phyloP scores from a whole-genome alignment of 1,284 basidiomycete genomes.

The Phellopilus nigrolimitatus region DNA sequence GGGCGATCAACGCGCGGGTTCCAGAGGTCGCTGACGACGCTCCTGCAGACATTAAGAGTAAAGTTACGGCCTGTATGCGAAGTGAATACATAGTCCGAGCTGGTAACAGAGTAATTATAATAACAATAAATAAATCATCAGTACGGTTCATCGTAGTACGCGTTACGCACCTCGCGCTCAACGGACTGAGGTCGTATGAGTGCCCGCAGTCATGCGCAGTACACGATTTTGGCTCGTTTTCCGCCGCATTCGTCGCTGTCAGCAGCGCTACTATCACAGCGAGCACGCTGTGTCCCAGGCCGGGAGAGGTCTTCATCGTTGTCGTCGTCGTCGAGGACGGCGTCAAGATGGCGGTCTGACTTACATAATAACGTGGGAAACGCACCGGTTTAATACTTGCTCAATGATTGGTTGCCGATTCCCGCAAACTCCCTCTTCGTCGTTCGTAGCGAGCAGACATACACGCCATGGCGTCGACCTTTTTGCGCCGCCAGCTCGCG shows the following conservation, averaged over 20 bases:
- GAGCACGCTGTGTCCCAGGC: constrained; percentile 4
- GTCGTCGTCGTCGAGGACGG: constrained; percentile 1
- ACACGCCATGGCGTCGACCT: constrained; percentile 31
- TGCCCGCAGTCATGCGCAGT: constrained; percentile 39
- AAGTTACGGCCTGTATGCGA: constrained; percentile 45
- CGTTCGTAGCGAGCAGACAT: constrained; percentile 22
- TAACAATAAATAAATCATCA: background rate
- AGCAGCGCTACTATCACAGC: constrained; percentile 4
- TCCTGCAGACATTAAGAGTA: constrained; percentile 59
- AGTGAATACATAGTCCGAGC: constrained; percentile 56
- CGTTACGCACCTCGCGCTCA: constrained; percentile 43
- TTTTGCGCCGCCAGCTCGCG: constrained; percentile 41
- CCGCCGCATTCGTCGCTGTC: background rate
- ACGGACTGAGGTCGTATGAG: constrained; percentile 59
- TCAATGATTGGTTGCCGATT: background rate
- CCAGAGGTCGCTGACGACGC: constrained; percentile 53
- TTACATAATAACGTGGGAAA: background rate
- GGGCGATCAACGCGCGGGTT: constrained; percentile 46
- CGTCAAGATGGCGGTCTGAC: background rate
- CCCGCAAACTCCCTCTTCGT: constrained; percentile 26
- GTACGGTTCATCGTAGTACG: background rate
- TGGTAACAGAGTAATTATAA: constrained; percentile 28
- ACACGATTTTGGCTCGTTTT: constrained; percentile 32
- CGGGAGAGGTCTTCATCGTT: constrained; percentile 14
- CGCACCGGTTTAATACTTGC: constrained; percentile 20